These are phyloP conservation scores for Alternaria sp. DNA, from an alignment of 2,329 filamentous ascomycete species.

Conservation along the genomic window DNA sequence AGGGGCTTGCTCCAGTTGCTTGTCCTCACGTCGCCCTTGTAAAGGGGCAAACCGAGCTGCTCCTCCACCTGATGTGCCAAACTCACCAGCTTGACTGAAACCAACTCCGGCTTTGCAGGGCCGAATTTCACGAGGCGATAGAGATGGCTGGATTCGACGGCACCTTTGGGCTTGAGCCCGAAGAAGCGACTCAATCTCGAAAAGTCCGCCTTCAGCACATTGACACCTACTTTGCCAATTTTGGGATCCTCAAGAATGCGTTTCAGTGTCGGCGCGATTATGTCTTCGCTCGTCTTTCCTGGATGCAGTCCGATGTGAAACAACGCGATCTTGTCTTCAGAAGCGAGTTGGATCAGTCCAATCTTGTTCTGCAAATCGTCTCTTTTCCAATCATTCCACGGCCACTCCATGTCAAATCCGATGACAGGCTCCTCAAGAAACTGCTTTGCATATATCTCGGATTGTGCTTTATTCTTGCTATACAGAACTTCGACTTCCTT, in stretches of 20 bases:
- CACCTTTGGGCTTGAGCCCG: constrained; percentile 66
- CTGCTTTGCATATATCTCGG: constrained; percentile 69
- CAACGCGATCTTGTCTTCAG: constrained; percentile 75
- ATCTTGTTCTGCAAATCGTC: constrained; percentile 70
- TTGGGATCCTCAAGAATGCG: constrained; percentile 72
- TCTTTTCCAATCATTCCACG: constrained; percentile 53
- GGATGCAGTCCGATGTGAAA: constrained; percentile 75
- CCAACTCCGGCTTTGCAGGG: constrained; percentile 51
- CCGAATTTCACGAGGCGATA: constrained; percentile 78
- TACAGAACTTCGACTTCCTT: constrained; percentile 75
- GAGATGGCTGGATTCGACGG: constrained; percentile 83
- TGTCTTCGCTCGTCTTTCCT: constrained; percentile 54
- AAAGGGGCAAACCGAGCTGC: constrained; percentile 74
- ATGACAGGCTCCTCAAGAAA: constrained; percentile 74
- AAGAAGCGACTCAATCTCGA: constrained; percentile 73
- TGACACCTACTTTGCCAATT: constrained; percentile 78
- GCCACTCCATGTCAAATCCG: constrained; percentile 94
- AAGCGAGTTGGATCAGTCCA: constrained; percentile 83
- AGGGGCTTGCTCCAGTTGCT: constrained; percentile 76
- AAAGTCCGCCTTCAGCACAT: constrained; percentile 67
- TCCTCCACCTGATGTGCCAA: constrained; percentile 74
- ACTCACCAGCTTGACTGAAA: constrained; percentile 60
- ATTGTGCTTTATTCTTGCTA: constrained; percentile 70
- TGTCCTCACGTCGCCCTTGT: constrained; percentile 77
- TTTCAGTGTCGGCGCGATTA: constrained; percentile 74